Conservation (phyloP, 495 filamentous ascomycete genomes). For the Tuber melanosporum region DNA sequence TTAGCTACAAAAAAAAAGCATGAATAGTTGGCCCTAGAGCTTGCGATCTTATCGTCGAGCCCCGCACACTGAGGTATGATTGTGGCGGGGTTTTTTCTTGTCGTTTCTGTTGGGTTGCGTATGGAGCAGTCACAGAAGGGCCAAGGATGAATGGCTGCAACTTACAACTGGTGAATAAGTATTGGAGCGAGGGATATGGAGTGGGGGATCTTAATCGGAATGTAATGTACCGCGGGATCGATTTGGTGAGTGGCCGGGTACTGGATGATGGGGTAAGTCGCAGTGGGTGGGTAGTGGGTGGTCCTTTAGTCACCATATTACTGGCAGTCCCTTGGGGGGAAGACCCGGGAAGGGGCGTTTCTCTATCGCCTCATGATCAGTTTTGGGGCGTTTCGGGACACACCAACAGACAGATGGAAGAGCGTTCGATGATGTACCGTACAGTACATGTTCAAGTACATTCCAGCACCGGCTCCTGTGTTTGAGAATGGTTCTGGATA, state of each 20-base stretch:
- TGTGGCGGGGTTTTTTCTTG: not conserved
- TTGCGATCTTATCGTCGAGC: not conserved
- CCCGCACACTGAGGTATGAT: not conserved
- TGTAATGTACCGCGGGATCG: not conserved
- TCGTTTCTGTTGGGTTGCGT: not conserved
- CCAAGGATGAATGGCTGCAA: not conserved
- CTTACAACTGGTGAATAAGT: not conserved
- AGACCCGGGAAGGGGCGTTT: not conserved
- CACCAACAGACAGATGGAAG: not conserved
- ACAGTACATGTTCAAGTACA: not conserved
- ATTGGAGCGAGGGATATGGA: not conserved
- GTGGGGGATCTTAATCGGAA: not conserved
- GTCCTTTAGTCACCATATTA: not conserved
- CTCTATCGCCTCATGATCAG: not conserved
- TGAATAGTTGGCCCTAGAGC: not conserved
- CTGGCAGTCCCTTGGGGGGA: not conserved
- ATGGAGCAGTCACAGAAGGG: not conserved
- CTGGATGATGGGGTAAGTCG: not conserved
- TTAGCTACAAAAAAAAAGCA: constrained; percentile 1
- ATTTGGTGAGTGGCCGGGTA: not conserved
- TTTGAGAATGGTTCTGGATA: not conserved
- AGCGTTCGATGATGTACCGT: not conserved
- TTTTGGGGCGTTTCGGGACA: not conserved
- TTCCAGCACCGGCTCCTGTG: not conserved
- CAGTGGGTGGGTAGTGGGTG: not conserved